These are phyloP conservation scores for Penicillium sp. DNA, from an alignment of 2,329 filamentous ascomycete species.

Conservation along the genomic window DNA sequence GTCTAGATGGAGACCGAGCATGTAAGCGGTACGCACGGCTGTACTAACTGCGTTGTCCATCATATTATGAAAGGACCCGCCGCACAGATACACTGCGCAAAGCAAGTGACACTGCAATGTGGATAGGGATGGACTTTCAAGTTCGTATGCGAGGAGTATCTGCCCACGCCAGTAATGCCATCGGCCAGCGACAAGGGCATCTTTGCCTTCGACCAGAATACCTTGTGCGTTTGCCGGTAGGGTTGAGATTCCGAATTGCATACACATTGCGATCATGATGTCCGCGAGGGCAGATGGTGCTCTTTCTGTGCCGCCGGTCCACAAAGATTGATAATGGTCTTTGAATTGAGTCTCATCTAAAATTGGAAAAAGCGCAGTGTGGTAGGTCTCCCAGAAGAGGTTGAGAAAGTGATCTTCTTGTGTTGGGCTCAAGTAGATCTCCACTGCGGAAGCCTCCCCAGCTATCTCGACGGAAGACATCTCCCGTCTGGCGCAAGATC, in stretches of 20 bases:
- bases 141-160: slow-evolving; percentile 45
- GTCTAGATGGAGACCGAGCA: slow-evolving; percentile 53
- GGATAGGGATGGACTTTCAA: slow-evolving; percentile 51
- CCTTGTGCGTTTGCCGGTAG: slow-evolving; percentile 14
- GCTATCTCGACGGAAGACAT: background rate
- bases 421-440: slow-evolving; percentile 20
- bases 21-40: slow-evolving; percentile 50
- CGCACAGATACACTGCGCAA: slow-evolving; percentile 50
- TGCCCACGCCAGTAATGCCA: slow-evolving; percentile 53
- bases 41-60: slow-evolving; percentile 44
- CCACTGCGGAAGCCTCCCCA: background rate
- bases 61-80: slow-evolving; percentile 54
- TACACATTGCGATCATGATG: slow-evolving; percentile 23
- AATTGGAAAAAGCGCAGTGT: slow-evolving; percentile 24
- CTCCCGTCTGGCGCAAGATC: background rate
- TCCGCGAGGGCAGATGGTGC: slow-evolving; percentile 21
- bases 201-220: slow-evolving; percentile 23
- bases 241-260: slow-evolving; percentile 20
- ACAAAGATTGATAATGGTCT: slow-evolving; percentile 21
- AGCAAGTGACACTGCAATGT: slow-evolving; percentile 55
- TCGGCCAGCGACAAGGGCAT: slow-evolving; percentile 48
- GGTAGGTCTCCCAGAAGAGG: slow-evolving; percentile 23
- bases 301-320: slow-evolving; percentile 13
- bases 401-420: slow-evolving; percentile 26
- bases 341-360: slow-evolving; percentile 23